Evolutionary conservation across 129 eudicot species (phyloP).

Genomic region (Calendula officinalis): DNA sequence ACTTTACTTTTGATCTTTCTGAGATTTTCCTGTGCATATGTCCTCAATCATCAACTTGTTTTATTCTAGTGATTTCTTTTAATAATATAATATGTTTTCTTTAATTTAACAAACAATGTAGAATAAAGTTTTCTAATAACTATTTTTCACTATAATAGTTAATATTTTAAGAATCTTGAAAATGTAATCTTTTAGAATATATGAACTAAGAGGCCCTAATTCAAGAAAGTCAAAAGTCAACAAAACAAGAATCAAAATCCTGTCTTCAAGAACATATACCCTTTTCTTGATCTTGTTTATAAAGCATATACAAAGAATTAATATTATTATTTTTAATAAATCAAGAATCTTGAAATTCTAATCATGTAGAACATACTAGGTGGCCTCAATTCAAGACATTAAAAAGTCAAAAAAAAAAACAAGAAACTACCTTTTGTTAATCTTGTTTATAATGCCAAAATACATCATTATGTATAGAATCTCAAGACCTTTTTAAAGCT

Average conservation of each 20-base stretch:
- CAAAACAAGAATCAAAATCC: slow-evolving; percentile 20
- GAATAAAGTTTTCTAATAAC: slow-evolving; percentile 8
- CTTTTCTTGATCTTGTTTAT: slow-evolving; percentile 24
- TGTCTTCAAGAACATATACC: slow-evolving; percentile 8
- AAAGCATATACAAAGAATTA: slow-evolving; percentile 10
- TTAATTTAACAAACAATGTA: neutral
- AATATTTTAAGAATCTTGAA: slow-evolving; percentile 15
- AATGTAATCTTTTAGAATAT: slow-evolving; percentile 12
- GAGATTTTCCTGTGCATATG: slow-evolving; percentile 22
- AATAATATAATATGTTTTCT: neutral
- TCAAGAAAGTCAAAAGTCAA: slow-evolving; percentile 22
- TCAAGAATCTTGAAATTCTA: slow-evolving; percentile 24
- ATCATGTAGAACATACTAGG: slow-evolving; percentile 18
- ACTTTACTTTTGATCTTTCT: slow-evolving; percentile 36
- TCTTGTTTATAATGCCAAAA: slow-evolving; percentile 10
- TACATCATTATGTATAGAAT: neutral
- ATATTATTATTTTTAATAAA: neutral
- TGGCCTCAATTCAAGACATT: slow-evolving; percentile 14
- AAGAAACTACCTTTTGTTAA: slow-evolving; percentile 16
- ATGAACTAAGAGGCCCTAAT: slow-evolving; percentile 3
- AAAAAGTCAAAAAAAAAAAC: slow-evolving; percentile 27
- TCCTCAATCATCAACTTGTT: slow-evolving; percentile 25
- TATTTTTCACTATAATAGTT: neutral
- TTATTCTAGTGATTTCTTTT: slow-evolving; percentile 17
- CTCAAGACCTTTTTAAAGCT: neutral